These are phyloP conservation scores for Petunia hybrid DNA, from an alignment of 305 asterid species.

Conservation along the genomic window DNA sequence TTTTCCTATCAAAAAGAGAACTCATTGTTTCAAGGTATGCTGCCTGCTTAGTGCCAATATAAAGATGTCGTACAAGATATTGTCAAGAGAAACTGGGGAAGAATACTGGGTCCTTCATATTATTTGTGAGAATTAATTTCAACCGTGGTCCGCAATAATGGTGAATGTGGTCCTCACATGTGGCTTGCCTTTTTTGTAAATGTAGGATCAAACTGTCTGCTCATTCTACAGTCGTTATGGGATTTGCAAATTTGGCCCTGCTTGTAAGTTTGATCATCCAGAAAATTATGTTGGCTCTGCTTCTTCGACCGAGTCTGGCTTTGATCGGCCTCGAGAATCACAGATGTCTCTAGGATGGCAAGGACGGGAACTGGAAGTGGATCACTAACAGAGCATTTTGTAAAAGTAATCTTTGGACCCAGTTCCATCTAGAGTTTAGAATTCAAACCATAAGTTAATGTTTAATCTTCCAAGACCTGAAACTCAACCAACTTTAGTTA, in stretches of 20 bases:
- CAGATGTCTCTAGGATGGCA: constrained; percentile 39
- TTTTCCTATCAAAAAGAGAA: too few species aligned
- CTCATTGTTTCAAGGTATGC: background rate
- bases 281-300: constrained; percentile 39
- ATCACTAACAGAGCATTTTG: constrained; percentile 36
- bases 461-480: constrained; percentile 6
- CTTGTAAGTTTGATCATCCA: constrained; percentile 59
- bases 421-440: constrained; percentile 27
- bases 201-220: constrained; percentile 55
- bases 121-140: background rate
- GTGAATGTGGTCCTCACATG: background rate
- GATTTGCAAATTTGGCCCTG: constrained; percentile 60
- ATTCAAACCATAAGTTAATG: background rate
- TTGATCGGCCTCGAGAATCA: constrained; percentile 27
- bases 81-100: background rate
- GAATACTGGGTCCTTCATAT: background rate
- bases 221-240: constrained; percentile 48
- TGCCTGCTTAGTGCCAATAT: background rate
- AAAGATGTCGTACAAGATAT: background rate
- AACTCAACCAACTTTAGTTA: background rate
- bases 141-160: background rate
- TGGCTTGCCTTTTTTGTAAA: background rate
- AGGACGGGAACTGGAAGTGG: constrained; percentile 44
- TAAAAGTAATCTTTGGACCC: background rate
- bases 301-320: constrained; percentile 26